phyloP scores from a whole-genome alignment of 2,329 filamentous ascomycete species.

The Neurospora crassa region DNA sequence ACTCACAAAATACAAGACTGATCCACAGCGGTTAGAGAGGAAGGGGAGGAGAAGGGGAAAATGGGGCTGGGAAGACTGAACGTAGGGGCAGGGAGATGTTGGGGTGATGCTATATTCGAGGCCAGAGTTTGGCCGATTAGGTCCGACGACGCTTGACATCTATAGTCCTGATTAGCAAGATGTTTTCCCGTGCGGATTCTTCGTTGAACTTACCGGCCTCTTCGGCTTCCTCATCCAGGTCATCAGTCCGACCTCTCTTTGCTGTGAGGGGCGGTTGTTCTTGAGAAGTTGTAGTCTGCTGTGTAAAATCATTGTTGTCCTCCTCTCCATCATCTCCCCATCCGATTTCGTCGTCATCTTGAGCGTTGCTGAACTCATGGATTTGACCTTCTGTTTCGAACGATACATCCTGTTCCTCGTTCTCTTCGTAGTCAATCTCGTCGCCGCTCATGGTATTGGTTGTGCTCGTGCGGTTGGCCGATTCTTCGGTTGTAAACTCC shows the following conservation, averaged over 20 bases:
- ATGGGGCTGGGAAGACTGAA: not conserved
- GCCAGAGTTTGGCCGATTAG: constrained; percentile 12
- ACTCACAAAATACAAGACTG: not conserved
- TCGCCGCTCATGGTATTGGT: constrained; percentile 26
- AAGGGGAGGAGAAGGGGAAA: not conserved
- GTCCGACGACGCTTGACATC: constrained; percentile 22
- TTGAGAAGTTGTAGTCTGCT: constrained; percentile 11
- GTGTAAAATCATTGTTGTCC: constrained; percentile 14
- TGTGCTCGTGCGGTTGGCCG: constrained; percentile 18
- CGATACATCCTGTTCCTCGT: constrained; percentile 16
- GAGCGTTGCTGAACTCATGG: constrained; percentile 2
- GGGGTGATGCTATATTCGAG: not conserved
- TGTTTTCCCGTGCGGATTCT: not conserved
- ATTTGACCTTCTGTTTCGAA: constrained; percentile 13
- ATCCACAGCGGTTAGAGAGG: not conserved
- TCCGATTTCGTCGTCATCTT: constrained; percentile 24
- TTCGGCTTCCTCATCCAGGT: constrained; percentile 17
- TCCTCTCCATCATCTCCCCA: constrained; percentile 29
- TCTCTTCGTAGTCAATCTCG: constrained; percentile 26
- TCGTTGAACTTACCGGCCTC: constrained; percentile 17
- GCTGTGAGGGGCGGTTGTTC: constrained; percentile 18
- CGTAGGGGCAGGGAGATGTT: not conserved
- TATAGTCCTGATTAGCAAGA: constrained; percentile 7
- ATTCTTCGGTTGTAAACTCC: constrained; percentile 3
- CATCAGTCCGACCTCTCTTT: constrained; percentile 23